These are phyloP conservation scores for Dipteronia sinensis DNA, from an alignment of 345 rosid species.

Conservation along the genomic window DNA sequence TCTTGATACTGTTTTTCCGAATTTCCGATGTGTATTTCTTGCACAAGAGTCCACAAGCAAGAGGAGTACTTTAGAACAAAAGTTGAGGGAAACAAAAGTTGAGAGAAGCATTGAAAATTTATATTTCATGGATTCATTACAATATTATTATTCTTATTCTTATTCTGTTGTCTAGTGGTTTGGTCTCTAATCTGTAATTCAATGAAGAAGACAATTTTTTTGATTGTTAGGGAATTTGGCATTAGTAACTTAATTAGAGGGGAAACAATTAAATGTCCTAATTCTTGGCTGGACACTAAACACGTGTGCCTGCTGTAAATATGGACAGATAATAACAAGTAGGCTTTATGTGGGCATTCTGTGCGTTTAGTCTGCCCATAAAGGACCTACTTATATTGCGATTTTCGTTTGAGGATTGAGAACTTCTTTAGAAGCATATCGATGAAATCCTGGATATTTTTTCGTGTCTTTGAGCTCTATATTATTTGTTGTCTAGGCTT, in stretches of 20 bases:
- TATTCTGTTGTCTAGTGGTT: neutral
- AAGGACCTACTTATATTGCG: constrained; percentile 50
- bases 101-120: neutral
- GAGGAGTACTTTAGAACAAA: neutral
- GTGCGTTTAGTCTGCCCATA: constrained; percentile 46
- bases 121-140: no score
- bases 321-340: constrained; percentile 58
- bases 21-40: neutral
- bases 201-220: neutral
- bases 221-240: neutral
- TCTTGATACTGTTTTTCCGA: no score
- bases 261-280: constrained; percentile 45
- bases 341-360: constrained; percentile 70
- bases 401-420: neutral
- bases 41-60: neutral
- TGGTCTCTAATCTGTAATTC: neutral
- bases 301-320: constrained; percentile 76
- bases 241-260: neutral
- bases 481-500: neutral
- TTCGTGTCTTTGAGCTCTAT: neutral
- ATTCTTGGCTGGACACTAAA: constrained; percentile 75
- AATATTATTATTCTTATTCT: neutral
- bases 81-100: neutral
- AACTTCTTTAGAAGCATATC: neutral
- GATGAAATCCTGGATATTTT: neutral